Percentiles rank a stretch among this genome's conserved stretches.
These are phyloP conservation scores for Talaromyces liani DNA, from an alignment of 495 filamentous ascomycete genomes.

Conservation along the genomic window DNA sequence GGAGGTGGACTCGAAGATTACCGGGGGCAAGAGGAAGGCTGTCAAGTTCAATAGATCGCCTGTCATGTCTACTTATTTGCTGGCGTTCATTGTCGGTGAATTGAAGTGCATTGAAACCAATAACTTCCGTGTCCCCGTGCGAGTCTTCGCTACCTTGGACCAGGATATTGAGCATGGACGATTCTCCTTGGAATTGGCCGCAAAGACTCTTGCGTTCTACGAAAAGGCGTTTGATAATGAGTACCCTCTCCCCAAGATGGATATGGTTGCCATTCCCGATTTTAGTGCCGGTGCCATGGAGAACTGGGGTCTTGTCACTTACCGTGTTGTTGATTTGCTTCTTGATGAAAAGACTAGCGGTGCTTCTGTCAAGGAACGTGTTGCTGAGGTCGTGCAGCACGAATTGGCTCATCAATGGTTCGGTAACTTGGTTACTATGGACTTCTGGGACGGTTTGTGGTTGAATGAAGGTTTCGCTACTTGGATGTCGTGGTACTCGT, in stretches of 20 bases:
- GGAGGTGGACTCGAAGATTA: slow-evolving; percentile 40
- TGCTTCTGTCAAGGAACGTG: slow-evolving; percentile 85
- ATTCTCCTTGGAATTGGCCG: slow-evolving; percentile 58
- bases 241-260: slow-evolving; percentile 76
- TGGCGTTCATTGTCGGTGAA: slow-evolving; percentile 63
- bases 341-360: slow-evolving; percentile 88
- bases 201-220: slow-evolving; percentile 46
- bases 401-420: slow-evolving; percentile 99
- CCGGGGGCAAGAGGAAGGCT: slow-evolving; percentile 48
- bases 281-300: slow-evolving; percentile 96
- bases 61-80: slow-evolving; percentile 61
- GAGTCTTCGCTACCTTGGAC: slow-evolving; percentile 57
- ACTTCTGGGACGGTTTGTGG: slow-evolving; percentile 99
- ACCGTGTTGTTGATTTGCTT: slow-evolving; percentile 84
- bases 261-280: slow-evolving; percentile 96
- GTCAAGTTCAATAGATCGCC: slow-evolving; percentile 62
- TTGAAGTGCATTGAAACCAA: slow-evolving; percentile 59
- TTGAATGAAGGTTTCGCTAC: slow-evolving; percentile 98
- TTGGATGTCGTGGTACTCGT: slow-evolving; percentile 65
- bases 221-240: slow-evolving; percentile 48
- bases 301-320: slow-evolving; percentile 97
- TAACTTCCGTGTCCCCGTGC: slow-evolving; percentile 56
- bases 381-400: slow-evolving; percentile 93
- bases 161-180: slow-evolving; percentile 58
- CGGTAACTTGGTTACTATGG: slow-evolving; percentile 98